phyloP scores from a whole-genome alignment of 257 asterid genomes.

The Solanum peruvianum region DNA sequence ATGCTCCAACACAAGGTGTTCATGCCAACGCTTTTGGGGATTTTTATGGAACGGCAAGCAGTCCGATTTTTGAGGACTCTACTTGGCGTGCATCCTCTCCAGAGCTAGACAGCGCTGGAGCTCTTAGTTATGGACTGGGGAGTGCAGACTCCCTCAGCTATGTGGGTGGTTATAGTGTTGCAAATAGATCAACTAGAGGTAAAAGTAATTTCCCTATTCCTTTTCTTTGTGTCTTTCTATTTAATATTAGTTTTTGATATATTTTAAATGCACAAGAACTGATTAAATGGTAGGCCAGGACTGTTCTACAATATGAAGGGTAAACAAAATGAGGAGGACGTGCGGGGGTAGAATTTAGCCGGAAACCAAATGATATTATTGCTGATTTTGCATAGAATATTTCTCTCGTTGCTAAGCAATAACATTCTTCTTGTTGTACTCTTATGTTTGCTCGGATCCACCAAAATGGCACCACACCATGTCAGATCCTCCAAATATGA shows the following conservation, averaged over 20 bases:
- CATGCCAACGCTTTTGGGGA: constrained; percentile 31
- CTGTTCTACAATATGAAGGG: background rate
- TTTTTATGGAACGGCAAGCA: constrained; percentile 22
- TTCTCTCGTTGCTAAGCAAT: background rate
- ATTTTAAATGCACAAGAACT: background rate
- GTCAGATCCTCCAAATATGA: background rate
- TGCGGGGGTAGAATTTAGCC: background rate
- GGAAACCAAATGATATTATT: background rate
- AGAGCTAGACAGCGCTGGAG: constrained; percentile 28
- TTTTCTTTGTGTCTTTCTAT: background rate
- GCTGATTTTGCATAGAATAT: background rate
- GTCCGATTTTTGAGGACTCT: constrained; percentile 30
- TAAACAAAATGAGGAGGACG: background rate
- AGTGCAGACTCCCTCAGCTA: constrained; percentile 33
- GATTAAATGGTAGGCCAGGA: background rate
- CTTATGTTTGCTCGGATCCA: background rate
- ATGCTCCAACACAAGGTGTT: constrained; percentile 22
- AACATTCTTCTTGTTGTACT: background rate
- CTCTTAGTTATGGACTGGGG: constrained; percentile 39
- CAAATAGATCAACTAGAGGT: constrained; percentile 69
- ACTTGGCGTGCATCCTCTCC: constrained; percentile 46
- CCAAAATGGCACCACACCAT: background rate
- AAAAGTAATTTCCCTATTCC: background rate
- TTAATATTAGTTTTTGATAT: background rate
- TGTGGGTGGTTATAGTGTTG: constrained; percentile 46